Evolutionary conservation across 2,329 filamentous ascomycete genomes (phyloP).

Genomic region (Fusarium setosum): DNA sequence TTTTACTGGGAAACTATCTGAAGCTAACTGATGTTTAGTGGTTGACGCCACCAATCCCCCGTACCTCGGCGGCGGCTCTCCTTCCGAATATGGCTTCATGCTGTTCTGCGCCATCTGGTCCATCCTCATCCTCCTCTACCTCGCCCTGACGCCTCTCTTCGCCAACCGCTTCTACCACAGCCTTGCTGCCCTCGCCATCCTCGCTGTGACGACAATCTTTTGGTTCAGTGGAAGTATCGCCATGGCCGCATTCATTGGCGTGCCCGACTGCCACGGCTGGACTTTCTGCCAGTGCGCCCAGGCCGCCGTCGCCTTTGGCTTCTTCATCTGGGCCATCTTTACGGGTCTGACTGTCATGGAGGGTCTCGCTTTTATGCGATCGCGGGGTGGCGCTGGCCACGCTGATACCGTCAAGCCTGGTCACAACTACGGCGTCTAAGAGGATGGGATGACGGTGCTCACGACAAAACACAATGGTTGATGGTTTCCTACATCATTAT

Average conservation of each 20-base stretch:
- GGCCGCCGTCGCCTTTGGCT: conserved; percentile 74
- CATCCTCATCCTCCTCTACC: conserved; percentile 75
- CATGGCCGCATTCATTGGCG: conserved; percentile 72
- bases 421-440: conserved; percentile 27
- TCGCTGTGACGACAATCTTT: conserved; percentile 82
- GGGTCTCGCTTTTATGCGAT: conserved; percentile 55
- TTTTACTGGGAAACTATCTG: too few relatives aligned
- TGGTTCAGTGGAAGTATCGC: conserved; percentile 92
- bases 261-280: conserved; percentile 63
- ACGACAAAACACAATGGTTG: too few relatives aligned
- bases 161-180: conserved; percentile 70
- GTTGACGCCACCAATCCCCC: conserved; percentile 51
- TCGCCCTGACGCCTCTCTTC: conserved; percentile 74
- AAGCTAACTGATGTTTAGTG: conserved; percentile 27
- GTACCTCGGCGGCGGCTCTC: conserved; percentile 49
- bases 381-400: conserved; percentile 49
- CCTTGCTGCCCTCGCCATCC: conserved; percentile 73
- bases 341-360: conserved; percentile 60
- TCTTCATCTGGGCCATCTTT: conserved; percentile 70
- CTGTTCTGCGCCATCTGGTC: conserved; percentile 85
- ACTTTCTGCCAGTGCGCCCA: conserved; percentile 69
- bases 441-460: conserved; percentile 1
- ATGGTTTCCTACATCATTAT: conserved; percentile 1
- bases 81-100: conserved; percentile 77
- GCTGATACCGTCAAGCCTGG: conserved; percentile 44